phyloP scores from a whole-genome alignment of 305 asterid species.

The Plantago rigida region DNA sequence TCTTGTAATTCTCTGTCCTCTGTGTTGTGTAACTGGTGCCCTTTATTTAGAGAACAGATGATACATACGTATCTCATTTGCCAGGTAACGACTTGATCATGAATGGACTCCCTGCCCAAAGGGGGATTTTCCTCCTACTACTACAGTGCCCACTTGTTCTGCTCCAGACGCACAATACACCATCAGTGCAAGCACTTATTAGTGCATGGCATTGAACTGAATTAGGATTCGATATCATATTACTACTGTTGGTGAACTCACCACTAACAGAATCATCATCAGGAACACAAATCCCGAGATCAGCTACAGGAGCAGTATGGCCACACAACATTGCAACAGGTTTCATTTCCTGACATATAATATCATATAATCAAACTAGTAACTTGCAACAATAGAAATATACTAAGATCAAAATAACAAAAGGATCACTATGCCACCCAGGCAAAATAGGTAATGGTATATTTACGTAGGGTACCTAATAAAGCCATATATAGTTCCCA shows the following conservation, averaged over 20 bases:
- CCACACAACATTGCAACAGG: conserved; percentile 93
- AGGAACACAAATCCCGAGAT: conserved; percentile 72
- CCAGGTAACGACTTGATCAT: conserved; percentile 54
- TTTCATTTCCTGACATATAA: conserved; percentile 59
- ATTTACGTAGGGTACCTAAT: too few species aligned
- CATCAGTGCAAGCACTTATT: conserved; percentile 77
- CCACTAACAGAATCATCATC: conserved; percentile 48
- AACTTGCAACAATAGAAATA: conserved; percentile 6
- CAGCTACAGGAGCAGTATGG: conserved; percentile 77
- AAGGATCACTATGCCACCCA: not conserved
- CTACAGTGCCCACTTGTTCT: conserved; percentile 85
- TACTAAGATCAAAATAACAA: not conserved
- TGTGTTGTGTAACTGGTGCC: conserved; percentile 34
- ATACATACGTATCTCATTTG: conserved; percentile 70
- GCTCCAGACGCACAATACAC: conserved; percentile 86
- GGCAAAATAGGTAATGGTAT: too few species aligned
- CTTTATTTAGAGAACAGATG: conserved; percentile 40
- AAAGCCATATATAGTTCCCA: too few species aligned
- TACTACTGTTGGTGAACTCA: conserved; percentile 31
- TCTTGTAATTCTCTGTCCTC: conserved; percentile 36
- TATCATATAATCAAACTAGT: conserved; percentile 22
- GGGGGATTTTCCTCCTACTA: conserved; percentile 87
- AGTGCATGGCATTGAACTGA: conserved; percentile 48
- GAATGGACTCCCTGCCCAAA: conserved; percentile 85
- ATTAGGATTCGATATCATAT: conserved; percentile 34